These are phyloP conservation scores for Rhizoclosmatium sp. DNA, from an alignment of 192 early-diverging fungal genomes.

Conservation along the genomic window DNA sequence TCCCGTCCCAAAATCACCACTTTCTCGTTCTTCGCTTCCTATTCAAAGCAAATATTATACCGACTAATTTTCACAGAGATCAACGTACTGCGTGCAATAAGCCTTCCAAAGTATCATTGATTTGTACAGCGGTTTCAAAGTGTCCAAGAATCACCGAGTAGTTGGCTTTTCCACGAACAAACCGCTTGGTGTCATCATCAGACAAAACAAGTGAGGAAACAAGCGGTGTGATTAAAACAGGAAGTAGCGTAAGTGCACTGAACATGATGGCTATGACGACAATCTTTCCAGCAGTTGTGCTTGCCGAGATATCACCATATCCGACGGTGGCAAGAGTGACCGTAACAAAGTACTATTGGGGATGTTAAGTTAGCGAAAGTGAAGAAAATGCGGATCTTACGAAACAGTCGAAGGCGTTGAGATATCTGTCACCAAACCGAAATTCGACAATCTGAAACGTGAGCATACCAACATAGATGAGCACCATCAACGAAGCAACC, in stretches of 20 bases:
- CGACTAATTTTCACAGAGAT: not conserved
- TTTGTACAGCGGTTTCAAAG: slow-evolving; percentile 5
- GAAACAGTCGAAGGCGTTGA: slow-evolving; percentile 31
- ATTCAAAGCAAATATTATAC: not conserved
- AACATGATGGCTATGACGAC: slow-evolving; percentile 70
- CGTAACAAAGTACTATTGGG: slow-evolving; percentile 62
- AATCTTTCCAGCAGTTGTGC: slow-evolving; percentile 58
- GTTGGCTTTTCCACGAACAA: slow-evolving; percentile 29
- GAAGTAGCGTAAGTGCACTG: slow-evolving; percentile 65
- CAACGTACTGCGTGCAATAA: slow-evolving; percentile 35
- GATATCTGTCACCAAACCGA: slow-evolving; percentile 46
- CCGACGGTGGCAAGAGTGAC: slow-evolving; percentile 78
- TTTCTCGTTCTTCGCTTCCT: slow-evolving; percentile 14
- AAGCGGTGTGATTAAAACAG: slow-evolving; percentile 53
- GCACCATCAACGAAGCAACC: slow-evolving; percentile 55
- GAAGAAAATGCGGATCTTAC: not conserved
- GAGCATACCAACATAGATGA: slow-evolving; percentile 68
- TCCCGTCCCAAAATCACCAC: slow-evolving; percentile 46
- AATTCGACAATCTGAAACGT: slow-evolving; percentile 69
- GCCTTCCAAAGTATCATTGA: slow-evolving; percentile 40
- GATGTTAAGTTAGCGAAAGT: not conserved
- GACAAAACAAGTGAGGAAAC: slow-evolving; percentile 36
- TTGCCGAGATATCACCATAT: slow-evolving; percentile 74
- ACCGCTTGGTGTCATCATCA: slow-evolving; percentile 43
- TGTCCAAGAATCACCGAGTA: slow-evolving; percentile 52